Conservation (phyloP, 345 rosid species). For the Erysimum cheiranthoides region DNA sequence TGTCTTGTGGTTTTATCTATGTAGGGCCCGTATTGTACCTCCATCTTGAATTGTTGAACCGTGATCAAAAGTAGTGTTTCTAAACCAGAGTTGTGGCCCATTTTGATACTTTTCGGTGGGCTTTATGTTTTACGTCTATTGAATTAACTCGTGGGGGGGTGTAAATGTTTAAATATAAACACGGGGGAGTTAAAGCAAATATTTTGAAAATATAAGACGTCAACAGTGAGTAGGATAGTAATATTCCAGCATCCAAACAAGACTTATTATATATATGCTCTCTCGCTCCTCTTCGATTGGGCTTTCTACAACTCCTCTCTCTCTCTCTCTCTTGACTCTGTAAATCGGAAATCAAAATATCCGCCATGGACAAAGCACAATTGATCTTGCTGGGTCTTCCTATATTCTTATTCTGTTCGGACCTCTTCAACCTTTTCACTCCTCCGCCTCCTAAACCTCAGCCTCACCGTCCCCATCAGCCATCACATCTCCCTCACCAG, state of each 20-base stretch:
- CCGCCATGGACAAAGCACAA: conserved; percentile 61
- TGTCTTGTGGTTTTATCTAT: too few relatives aligned
- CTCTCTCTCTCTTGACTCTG: neutral
- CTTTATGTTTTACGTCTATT: neutral
- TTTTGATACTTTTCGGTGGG: neutral
- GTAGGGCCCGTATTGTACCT: too few relatives aligned
- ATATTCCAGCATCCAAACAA: conserved; percentile 37
- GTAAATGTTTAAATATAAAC: neutral
- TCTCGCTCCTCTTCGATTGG: conserved; percentile 12
- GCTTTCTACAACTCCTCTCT: neutral
- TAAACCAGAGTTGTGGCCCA: too few relatives aligned
- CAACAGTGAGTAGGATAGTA: conserved; percentile 1
- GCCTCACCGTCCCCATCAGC: conserved; percentile 42
- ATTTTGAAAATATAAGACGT: neutral
- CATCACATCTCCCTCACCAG: conserved; percentile 46
- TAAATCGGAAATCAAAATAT: conserved; percentile 30
- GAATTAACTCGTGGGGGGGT: neutral
- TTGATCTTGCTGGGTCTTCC: conserved; percentile 67
- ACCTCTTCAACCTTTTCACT: conserved; percentile 67
- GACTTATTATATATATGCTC: neutral
- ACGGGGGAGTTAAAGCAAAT: neutral
- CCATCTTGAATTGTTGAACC: too few relatives aligned
- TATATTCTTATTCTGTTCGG: conserved; percentile 65
- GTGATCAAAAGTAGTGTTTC: too few relatives aligned
- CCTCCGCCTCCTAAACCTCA: conserved; percentile 69